phyloP scores from a whole-genome alignment of 345 rosid genomes.

The Arabis alpina region DNA sequence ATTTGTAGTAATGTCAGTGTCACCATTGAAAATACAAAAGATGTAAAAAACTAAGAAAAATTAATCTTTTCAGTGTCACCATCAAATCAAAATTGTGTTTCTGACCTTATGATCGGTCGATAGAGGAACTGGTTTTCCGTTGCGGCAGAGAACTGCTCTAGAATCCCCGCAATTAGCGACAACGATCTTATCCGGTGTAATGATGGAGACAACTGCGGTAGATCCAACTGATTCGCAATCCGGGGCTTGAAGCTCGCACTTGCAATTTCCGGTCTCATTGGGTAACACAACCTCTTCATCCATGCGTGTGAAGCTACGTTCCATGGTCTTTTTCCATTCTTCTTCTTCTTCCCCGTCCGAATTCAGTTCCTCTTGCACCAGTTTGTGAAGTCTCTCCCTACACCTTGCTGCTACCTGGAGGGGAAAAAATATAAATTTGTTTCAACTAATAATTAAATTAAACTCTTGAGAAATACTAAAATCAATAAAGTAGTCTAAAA shows the following conservation, averaged over 20 bases:
- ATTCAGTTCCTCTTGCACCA: conserved; percentile 50
- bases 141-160: conserved; percentile 76
- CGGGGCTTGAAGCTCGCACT: conserved; percentile 67
- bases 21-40: too few species aligned
- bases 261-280: conserved; percentile 42
- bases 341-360: conserved; percentile 16
- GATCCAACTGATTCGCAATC: conserved; percentile 80
- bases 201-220: conserved; percentile 75
- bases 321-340: conserved; percentile 56
- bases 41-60: too few species aligned
- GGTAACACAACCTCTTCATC: conserved; percentile 51
- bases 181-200: conserved; percentile 62
- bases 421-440: too few species aligned
- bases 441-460: too few species aligned
- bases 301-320: conserved; percentile 67
- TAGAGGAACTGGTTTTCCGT: conserved; percentile 68
- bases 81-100: too few species aligned
- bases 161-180: conserved; percentile 95
- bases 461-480: too few species aligned
- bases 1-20: too few species aligned
- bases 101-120: conserved; percentile 82
- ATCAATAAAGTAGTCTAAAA: too few species aligned
- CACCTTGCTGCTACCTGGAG: conserved; percentile 63
- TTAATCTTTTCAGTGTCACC: too few species aligned
- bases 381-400: conserved; percentile 62